Evolutionary conservation across 2,329 filamentous ascomycete genomes (phyloP).

Genomic region (Fusarium sp.): DNA sequence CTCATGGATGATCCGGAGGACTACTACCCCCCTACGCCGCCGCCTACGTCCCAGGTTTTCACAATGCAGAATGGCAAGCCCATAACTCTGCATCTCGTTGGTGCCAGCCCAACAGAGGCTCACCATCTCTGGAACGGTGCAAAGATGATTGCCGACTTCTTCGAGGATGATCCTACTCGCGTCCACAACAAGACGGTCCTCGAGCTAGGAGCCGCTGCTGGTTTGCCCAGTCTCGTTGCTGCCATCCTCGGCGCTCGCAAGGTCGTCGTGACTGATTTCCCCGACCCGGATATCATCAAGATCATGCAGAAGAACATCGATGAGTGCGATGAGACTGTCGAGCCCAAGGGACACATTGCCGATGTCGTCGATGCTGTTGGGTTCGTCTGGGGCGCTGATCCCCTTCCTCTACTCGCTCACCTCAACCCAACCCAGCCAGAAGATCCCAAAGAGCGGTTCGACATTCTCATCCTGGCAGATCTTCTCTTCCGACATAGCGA

Average conservation of each 20-base stretch:
- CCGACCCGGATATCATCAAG: conserved; percentile 83
- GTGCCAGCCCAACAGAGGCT: conserved; percentile 89
- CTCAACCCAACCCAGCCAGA: conserved; percentile 54
- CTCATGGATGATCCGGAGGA: conserved; percentile 86
- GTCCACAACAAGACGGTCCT: conserved; percentile 79
- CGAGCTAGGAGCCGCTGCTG: conserved; percentile 90
- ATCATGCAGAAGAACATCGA: conserved; percentile 84
- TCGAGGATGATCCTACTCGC: conserved; percentile 76
- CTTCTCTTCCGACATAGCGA: conserved; percentile 92
- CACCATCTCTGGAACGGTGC: conserved; percentile 94
- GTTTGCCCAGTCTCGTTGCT: conserved; percentile 83
- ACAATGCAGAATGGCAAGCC: conserved; percentile 73
- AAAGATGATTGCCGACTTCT: conserved; percentile 80
- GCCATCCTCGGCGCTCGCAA: conserved; percentile 77
- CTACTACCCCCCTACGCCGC: conserved; percentile 82
- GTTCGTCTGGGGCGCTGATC: conserved; percentile 84
- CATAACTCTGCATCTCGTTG: conserved; percentile 82
- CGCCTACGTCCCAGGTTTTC: conserved; percentile 79
- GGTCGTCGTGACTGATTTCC: conserved; percentile 89
- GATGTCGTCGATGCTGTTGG: conserved; percentile 70
- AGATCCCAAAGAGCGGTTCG: conserved; percentile 65
- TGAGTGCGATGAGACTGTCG: conserved; percentile 58
- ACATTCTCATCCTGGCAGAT: conserved; percentile 88
- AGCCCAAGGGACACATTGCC: conserved; percentile 47
- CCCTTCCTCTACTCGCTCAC: conserved; percentile 67